Evolutionary conservation across 768 basidiomycete genomes (phyloP), one percentile per base, ranked within the genome.

Genomic region (Boletus sensibilis): DNA sequence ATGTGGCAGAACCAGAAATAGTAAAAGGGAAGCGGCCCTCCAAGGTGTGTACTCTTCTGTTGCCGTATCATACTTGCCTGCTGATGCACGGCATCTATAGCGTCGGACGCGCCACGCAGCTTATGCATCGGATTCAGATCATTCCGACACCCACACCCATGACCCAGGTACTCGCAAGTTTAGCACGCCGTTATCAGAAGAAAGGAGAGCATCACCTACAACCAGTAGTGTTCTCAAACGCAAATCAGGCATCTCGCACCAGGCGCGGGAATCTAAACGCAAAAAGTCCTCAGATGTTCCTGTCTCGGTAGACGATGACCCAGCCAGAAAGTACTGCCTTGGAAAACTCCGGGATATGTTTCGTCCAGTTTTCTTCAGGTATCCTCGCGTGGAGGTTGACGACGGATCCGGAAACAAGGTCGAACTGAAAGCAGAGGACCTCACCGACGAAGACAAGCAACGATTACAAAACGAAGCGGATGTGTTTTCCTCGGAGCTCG

Each of bases 281-380:
- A 76, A 80, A 55, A 81, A 76, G 64, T 70, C 75, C 21, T 77
- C 78, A 31, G 72, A 76, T 31, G 69, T 70, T 38, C 73, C 74
- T 13, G 29, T 72, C 21, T 63, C 65, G n/a, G 72, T 77, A 1
- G 70, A 74, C 7, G 86, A 86, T n/a, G 91, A 94, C 64, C 83
- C 88, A 10, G 79, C 83, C 0, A 79, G 92, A 59, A 91, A 86
- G 67, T 93, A 92, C 62, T 94, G 92, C 69, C 76, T 90, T 47
- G 80, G 81, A 14, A 92, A 92, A 71, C 72, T 92, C 62, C 81
- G 84, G 63, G 87, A 88, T 46, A 74, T 92, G 58, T 83, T 92
- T 69, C 76, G 75, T 57, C 80, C 85, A 29, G 83, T 93, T 21
- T 93, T 89, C 69, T 62, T 84, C 60, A 79, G 83, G 58, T 89